phyloP scores from a whole-genome alignment of 2,329 filamentous ascomycete species.

The Stagonosporopsis rhizophila region DNA sequence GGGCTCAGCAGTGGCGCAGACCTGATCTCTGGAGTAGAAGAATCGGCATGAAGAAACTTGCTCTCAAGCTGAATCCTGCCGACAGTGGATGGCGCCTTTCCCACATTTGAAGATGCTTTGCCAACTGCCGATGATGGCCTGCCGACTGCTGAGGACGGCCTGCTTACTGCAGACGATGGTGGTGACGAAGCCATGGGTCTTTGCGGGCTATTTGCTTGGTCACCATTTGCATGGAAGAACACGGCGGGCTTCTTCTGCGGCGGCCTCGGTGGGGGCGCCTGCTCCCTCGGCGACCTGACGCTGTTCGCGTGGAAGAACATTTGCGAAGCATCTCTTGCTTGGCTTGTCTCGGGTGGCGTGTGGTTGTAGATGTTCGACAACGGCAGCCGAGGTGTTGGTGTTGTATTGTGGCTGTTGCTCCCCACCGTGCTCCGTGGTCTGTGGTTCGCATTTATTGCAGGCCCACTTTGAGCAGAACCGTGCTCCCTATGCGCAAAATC shows the following conservation, averaged over 20 bases:
- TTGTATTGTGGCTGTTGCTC: slow-evolving; percentile 26
- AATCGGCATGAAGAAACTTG: slow-evolving; percentile 80
- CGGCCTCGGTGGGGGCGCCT: slow-evolving; percentile 34
- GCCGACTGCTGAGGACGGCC: slow-evolving; percentile 8
- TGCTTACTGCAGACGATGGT: slow-evolving; percentile 39
- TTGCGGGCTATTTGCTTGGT: slow-evolving; percentile 47
- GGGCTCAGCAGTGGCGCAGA: slow-evolving; percentile 43
- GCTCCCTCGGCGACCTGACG: slow-evolving; percentile 53
- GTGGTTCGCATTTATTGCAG: slow-evolving; percentile 30
- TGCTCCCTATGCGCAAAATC: slow-evolving; percentile 41
- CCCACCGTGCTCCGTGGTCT: slow-evolving; percentile 50
- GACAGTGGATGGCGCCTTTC: slow-evolving; percentile 19
- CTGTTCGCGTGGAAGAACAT: slow-evolving; percentile 96
- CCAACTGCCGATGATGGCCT: slow-evolving; percentile 1
- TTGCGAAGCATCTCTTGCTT: slow-evolving; percentile 50
- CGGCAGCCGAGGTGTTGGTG: slow-evolving; percentile 35
- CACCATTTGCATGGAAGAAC: slow-evolving; percentile 62
- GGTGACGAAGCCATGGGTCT: slow-evolving; percentile 42
- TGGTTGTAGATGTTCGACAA: slow-evolving; percentile 35
- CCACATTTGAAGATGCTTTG: slow-evolving; percentile 18
- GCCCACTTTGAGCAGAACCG: slow-evolving; percentile 34
- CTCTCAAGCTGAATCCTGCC: slow-evolving; percentile 36
- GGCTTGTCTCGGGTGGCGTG: slow-evolving; percentile 35
- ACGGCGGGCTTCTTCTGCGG: slow-evolving; percentile 53
- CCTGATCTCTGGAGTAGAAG: slow-evolving; percentile 51